Evolutionary conservation across 306 rosid species (phyloP).

Genomic region (Gleditsia sinensis): DNA sequence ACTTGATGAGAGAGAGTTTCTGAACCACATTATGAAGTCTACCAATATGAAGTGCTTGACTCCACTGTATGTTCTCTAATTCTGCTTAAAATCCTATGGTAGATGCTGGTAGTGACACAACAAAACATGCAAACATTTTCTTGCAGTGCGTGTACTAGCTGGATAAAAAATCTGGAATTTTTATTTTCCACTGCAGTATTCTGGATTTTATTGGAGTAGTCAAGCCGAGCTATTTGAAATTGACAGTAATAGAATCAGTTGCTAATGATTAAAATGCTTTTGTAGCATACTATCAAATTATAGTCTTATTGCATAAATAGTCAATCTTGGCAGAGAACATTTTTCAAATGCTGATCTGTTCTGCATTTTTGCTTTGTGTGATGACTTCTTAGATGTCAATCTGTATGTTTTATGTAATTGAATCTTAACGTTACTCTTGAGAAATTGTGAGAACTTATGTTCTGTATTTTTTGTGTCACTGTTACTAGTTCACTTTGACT

Average conservation of each 20-base stretch:
- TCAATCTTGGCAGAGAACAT: not conserved
- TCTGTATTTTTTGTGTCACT: not conserved
- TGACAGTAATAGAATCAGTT: not conserved
- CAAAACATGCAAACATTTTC: not conserved
- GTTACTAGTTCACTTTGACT: conserved; percentile 3
- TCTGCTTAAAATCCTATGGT: conserved; percentile 16
- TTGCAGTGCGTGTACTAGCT: not conserved
- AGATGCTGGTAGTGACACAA: not conserved
- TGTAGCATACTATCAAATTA: not conserved
- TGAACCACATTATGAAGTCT: conserved; percentile 76
- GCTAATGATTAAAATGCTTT: not conserved
- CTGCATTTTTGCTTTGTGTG: too few species aligned
- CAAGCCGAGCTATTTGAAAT: not conserved
- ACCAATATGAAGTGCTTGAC: conserved; percentile 94
- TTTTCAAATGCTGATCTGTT: not conserved
- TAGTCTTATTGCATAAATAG: not conserved
- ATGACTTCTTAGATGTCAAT: not conserved
- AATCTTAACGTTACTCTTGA: conserved; percentile 17
- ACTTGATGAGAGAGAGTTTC: conserved; percentile 75
- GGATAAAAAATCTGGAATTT: not conserved
- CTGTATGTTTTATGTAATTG: not conserved
- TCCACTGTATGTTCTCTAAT: conserved; percentile 62
- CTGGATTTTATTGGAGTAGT: not conserved
- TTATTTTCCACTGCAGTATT: not conserved
- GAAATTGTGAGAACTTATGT: not conserved